These are phyloP conservation scores for Phytophthora sp. DNA, from an alignment of 352 stramenopile genomes.

Conservation along the genomic window DNA sequence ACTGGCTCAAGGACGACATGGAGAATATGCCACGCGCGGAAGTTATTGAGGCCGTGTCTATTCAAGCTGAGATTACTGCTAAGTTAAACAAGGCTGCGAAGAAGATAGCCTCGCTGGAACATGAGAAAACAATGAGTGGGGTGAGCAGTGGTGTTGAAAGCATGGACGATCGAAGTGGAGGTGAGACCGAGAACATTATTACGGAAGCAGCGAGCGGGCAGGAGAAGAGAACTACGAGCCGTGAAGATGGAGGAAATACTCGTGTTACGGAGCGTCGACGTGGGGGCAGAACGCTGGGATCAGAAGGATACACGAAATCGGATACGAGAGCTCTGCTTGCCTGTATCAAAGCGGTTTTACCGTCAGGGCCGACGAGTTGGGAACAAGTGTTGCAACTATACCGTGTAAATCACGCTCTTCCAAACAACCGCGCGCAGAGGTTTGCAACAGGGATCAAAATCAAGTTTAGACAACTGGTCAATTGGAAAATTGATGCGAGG, in stretches of 20 bases:
- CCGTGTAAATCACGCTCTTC: slow-evolving; percentile 30
- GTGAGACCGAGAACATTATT: not conserved
- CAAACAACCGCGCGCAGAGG: slow-evolving; percentile 34
- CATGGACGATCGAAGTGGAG: slow-evolving; percentile 3
- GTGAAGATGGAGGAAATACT: slow-evolving; percentile 15
- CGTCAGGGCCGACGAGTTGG: slow-evolving; percentile 32
- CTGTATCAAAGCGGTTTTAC: slow-evolving; percentile 36
- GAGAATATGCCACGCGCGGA: slow-evolving; percentile 13
- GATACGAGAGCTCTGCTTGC: slow-evolving; percentile 34
- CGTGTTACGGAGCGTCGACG: slow-evolving; percentile 12
- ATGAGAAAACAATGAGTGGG: not conserved
- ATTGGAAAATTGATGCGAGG: slow-evolving; percentile 28
- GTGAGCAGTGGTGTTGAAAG: not conserved
- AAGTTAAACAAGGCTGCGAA: slow-evolving; percentile 21
- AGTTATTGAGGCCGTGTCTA: slow-evolving; percentile 20
- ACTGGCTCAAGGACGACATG: slow-evolving; percentile 31
- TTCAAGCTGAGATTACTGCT: slow-evolving; percentile 30
- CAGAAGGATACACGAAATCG: slow-evolving; percentile 38
- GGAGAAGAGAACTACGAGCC: slow-evolving; percentile 9
- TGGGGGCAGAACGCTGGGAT: slow-evolving; percentile 35
- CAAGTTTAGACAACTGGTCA: slow-evolving; percentile 48
- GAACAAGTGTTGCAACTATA: slow-evolving; percentile 43
- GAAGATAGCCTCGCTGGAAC: not conserved
- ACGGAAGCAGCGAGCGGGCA: not conserved
- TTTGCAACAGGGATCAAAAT: slow-evolving; percentile 36